These are phyloP conservation scores for Alternaria alternata DNA, from an alignment of 2,329 filamentous ascomycete species.

Conservation along the genomic window DNA sequence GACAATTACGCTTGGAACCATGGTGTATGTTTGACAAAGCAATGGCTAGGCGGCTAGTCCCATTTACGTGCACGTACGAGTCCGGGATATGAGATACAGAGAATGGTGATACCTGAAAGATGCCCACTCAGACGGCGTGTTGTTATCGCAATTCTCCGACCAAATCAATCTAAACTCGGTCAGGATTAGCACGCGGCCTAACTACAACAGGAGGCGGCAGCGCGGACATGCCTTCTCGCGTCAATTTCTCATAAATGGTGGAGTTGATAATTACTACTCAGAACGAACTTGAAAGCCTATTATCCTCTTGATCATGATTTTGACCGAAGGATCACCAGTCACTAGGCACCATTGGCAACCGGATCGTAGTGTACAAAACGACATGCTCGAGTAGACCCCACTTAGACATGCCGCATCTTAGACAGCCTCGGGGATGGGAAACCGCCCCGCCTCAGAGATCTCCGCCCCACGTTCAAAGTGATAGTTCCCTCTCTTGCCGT, in stretches of 20 bases:
- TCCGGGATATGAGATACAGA: neutral
- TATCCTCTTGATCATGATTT: neutral
- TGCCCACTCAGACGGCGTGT: slow-evolving; percentile 20
- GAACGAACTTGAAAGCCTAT: neutral
- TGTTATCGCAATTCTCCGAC: slow-evolving; percentile 26
- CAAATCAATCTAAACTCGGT: neutral
- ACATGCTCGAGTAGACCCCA: neutral
- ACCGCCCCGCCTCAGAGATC: slow-evolving; percentile 3
- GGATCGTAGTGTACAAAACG: neutral
- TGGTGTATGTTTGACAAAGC: neutral
- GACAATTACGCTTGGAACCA: neutral
- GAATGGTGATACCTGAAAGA: slow-evolving; percentile 3
- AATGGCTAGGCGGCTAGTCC: neutral
- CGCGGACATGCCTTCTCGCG: neutral
- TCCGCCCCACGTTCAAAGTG: slow-evolving; percentile 1
- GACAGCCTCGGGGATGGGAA: neutral
- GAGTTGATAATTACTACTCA: neutral
- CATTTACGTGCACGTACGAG: neutral
- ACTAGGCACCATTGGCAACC: neutral
- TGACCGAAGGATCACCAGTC: neutral
- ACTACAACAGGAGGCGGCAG: neutral
- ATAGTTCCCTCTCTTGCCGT: neutral
- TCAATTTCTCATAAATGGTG: neutral
- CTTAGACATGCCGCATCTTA: neutral
- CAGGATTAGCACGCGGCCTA: slow-evolving; percentile 8